A percentile compares a stretch with the other conserved stretches of the same genome.
phyloP scores from a whole-genome alignment of 495 filamentous ascomycete species.

The Hypoxylon lenormandii region DNA sequence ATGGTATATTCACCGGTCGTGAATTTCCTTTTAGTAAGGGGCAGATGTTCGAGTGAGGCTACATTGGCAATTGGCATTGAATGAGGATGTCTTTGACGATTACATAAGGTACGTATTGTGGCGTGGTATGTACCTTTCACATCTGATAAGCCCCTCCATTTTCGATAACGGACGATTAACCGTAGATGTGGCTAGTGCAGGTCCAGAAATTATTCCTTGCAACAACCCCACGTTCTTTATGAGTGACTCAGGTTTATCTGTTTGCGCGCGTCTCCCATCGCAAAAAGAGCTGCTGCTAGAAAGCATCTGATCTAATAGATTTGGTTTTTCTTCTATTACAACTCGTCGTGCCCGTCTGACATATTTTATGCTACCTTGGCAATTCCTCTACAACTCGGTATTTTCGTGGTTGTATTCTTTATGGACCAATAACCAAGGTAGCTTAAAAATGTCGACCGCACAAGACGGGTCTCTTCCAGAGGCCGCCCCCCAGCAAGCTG shows the following conservation, averaged over 20 bases:
- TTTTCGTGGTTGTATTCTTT: conserved; percentile 15
- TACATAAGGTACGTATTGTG: too few relatives aligned
- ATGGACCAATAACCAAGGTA: neutral
- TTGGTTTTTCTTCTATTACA: neutral
- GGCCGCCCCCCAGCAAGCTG: conserved; percentile 25
- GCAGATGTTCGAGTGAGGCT: too few relatives aligned
- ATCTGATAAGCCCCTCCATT: too few relatives aligned
- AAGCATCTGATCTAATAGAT: conserved; percentile 16
- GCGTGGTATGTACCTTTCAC: too few relatives aligned
- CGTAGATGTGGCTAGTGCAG: conserved; percentile 17
- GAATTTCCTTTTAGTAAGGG: too few relatives aligned
- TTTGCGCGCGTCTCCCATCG: conserved; percentile 20
- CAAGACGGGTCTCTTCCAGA: conserved; percentile 28
- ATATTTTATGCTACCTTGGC: conserved; percentile 7
- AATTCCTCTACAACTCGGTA: conserved; percentile 5
- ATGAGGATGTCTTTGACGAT: too few relatives aligned
- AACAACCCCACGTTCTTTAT: conserved; percentile 28
- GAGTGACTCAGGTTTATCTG: conserved; percentile 30
- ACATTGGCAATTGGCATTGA: too few relatives aligned
- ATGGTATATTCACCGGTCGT: too few relatives aligned
- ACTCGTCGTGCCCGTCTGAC: conserved; percentile 1
- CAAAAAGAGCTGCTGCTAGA: conserved; percentile 12
- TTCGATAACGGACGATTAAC: neutral
- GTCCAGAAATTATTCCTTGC: conserved; percentile 34
- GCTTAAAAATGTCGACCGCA: conserved; percentile 32